These are phyloP conservation scores for Oryza brachyantha DNA, from an alignment of 176 grass and related monocot genomes.

Conservation along the genomic window DNA sequence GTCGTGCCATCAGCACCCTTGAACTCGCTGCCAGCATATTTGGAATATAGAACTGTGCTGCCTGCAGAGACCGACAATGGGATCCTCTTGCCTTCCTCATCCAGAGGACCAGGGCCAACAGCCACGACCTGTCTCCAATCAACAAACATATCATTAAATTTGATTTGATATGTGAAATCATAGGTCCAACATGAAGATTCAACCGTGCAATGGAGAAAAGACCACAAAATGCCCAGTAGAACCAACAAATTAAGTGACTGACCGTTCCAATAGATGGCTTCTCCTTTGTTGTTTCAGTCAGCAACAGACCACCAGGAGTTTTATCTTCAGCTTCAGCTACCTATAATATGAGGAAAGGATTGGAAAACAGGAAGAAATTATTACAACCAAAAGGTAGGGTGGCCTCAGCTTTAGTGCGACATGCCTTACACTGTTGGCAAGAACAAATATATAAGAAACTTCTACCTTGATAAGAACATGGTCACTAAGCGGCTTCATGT, in stretches of 20 bases:
- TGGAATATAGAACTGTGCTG: constrained; percentile 63
- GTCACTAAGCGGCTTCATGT: constrained; percentile 73
- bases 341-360: constrained; percentile 21
- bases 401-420: neutral
- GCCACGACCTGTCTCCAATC: constrained; percentile 46
- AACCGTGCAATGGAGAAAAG: neutral
- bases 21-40: constrained; percentile 74
- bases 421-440: neutral
- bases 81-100: constrained; percentile 63
- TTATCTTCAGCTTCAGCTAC: constrained; percentile 79
- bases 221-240: neutral
- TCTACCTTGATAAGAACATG: constrained; percentile 68
- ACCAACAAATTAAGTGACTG: constrained; percentile 20
- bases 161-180: neutral
- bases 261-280: constrained; percentile 84
- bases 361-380: constrained; percentile 1
- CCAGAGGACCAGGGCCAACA: constrained; percentile 52
- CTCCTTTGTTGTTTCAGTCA: constrained; percentile 65
- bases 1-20: constrained; percentile 56
- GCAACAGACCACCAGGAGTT: constrained; percentile 64
- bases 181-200: neutral
- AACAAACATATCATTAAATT: neutral
- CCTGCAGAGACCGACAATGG: constrained; percentile 46
- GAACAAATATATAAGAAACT: neutral
- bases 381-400: neutral